Evolutionary conservation across 2,329 filamentous ascomycete species (phyloP).

Genomic region (Sodiomyces alkalinus): DNA sequence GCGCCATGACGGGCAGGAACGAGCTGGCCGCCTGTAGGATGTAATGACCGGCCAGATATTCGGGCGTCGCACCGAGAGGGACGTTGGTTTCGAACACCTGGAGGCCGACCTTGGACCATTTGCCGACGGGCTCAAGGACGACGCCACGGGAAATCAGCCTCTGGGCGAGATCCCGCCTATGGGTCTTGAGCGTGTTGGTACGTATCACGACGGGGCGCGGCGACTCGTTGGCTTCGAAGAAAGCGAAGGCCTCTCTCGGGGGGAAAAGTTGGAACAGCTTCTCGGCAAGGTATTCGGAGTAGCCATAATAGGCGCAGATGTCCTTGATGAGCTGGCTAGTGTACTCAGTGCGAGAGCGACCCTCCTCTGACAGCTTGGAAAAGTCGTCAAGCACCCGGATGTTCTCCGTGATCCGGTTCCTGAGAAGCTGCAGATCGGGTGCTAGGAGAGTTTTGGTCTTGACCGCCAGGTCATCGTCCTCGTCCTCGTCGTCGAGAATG

Average conservation of each 20-base stretch:
- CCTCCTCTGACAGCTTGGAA: constrained; percentile 62
- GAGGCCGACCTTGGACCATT: constrained; percentile 96
- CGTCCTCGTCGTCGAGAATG: constrained; percentile 46
- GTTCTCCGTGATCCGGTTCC: constrained; percentile 82
- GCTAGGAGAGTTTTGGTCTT: constrained; percentile 54
- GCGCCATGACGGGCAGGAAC: constrained; percentile 94
- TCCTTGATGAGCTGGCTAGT: constrained; percentile 76
- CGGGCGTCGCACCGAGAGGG: constrained; percentile 84
- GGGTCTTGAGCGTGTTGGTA: constrained; percentile 81
- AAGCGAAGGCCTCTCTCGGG: constrained; percentile 86
- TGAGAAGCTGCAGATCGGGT: constrained; percentile 78
- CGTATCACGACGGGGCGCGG: constrained; percentile 87
- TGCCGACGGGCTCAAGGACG: constrained; percentile 88
- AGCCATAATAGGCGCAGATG: constrained; percentile 92
- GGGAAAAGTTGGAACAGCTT: constrained; percentile 91
- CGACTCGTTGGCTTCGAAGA: constrained; percentile 98
- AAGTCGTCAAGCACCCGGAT: constrained; percentile 87
- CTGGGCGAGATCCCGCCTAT: constrained; percentile 70
- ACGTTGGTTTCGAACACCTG: constrained; percentile 85
- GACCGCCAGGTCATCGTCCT: constrained; percentile 42
- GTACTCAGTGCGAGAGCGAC: constrained; percentile 76
- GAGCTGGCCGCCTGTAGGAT: constrained; percentile 94
- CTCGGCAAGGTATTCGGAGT: constrained; percentile 85
- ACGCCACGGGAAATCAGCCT: constrained; percentile 92
- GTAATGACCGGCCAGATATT: constrained; percentile 95